Percentiles rank a stretch among this genome's conserved stretches.
Conservation (phyloP, 139 green algal genomes). For the Chlamydomonas schloesseri region DNA sequence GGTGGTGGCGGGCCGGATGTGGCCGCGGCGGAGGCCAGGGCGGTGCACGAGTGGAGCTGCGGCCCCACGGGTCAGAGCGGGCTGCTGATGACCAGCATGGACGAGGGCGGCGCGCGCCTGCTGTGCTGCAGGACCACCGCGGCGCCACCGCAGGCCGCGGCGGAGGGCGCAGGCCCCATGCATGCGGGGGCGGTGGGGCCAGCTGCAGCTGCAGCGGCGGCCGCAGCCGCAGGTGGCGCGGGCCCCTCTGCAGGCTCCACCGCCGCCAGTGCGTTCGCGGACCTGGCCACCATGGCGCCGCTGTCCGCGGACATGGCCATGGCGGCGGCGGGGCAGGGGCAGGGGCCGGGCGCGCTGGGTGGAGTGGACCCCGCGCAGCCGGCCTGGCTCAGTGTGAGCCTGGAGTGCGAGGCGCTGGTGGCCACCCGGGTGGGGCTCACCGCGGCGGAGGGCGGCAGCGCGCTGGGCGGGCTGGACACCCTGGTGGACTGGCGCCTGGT, state of each 20-base stretch:
- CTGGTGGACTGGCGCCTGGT: slow-evolving; percentile 82
- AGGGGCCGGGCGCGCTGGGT: too few relatives aligned
- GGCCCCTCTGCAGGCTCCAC: not conserved
- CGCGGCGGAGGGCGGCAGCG: not conserved
- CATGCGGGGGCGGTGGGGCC: not conserved
- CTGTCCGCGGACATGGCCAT: not conserved
- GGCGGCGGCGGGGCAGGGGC: not conserved
- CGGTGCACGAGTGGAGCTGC: slow-evolving; percentile 73
- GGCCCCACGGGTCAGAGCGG: slow-evolving; percentile 1
- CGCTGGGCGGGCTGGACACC: slow-evolving; percentile 10
- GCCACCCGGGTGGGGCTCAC: not conserved
- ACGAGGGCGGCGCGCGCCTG: slow-evolving; percentile 77
- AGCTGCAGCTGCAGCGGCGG: not conserved
- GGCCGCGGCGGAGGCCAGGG: not conserved
- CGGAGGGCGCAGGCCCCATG: not conserved
- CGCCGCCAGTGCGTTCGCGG: slow-evolving; percentile 14
- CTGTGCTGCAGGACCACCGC: slow-evolving; percentile 37
- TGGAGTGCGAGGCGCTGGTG: slow-evolving; percentile 70
- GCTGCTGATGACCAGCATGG: slow-evolving; percentile 67
- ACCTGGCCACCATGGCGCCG: not conserved
- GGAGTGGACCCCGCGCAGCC: slow-evolving; percentile 3
- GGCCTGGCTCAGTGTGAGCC: slow-evolving; percentile 75
- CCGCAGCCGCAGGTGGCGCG: not conserved
- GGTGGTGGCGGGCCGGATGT: not conserved
- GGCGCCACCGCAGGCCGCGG: too few relatives aligned